Conservation (phyloP, 345 rosid species). For the Raphanus sativus region DNA sequence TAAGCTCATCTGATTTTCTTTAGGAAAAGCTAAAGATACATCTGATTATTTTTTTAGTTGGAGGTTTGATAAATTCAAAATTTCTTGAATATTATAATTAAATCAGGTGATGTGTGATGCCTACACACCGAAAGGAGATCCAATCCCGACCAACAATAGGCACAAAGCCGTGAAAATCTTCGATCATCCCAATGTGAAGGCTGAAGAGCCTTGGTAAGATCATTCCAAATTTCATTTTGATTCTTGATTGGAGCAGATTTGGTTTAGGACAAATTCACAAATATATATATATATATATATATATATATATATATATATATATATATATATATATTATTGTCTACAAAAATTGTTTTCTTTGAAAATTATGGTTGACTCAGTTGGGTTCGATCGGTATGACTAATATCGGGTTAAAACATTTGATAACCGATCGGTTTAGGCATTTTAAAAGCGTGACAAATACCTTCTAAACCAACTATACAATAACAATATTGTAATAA, state of each 20-base stretch:
- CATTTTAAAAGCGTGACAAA: too few species aligned
- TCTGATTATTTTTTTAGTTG: background rate
- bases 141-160: constrained; percentile 94
- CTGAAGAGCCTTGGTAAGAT: constrained; percentile 77
- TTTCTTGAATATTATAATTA: background rate
- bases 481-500: too few species aligned
- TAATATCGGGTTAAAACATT: background rate
- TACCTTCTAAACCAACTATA: too few species aligned
- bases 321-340: background rate
- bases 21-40: background rate
- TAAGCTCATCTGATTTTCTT: constrained; percentile 30
- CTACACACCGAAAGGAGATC: constrained; percentile 87
- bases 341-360: background rate
- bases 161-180: constrained; percentile 76
- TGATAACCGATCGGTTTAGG: background rate
- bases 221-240: background rate
- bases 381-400: background rate
- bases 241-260: background rate
- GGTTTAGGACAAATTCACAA: background rate
- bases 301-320: too few species aligned
- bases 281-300: too few species aligned
- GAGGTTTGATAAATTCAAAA: background rate
- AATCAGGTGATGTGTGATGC: constrained; percentile 82
- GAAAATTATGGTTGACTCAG: background rate
- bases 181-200: constrained; percentile 54